Conservation (phyloP, 225 moss, liverwort and hornwort genomes). For the Ulota crispa region DNA sequence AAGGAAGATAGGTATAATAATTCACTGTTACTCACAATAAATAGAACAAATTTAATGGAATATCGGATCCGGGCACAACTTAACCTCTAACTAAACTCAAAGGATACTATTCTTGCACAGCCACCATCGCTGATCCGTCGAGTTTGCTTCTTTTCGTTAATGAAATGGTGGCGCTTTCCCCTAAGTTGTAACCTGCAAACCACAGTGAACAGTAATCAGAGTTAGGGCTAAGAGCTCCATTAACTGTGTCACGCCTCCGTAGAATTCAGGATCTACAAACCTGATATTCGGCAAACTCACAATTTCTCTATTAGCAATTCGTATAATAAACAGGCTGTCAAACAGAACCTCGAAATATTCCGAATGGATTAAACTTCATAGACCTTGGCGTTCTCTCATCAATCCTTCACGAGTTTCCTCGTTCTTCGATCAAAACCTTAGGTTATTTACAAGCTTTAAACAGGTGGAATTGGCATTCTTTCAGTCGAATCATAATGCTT, state of each 20-base stretch:
- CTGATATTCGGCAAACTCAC: not conserved
- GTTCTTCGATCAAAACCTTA: not conserved
- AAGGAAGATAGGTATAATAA: not conserved
- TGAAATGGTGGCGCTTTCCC: not conserved
- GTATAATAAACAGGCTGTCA: not conserved
- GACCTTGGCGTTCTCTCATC: not conserved
- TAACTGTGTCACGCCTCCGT: not conserved
- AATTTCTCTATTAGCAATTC: not conserved
- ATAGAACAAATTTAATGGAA: not conserved
- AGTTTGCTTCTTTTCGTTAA: not conserved
- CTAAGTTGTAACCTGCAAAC: constrained; percentile 14
- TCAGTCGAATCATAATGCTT: not conserved
- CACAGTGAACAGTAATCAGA: not conserved
- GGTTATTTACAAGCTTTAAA: not conserved
- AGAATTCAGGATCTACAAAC: not conserved
- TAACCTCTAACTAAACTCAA: not conserved
- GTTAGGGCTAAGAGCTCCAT: not conserved
- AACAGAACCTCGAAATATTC: not conserved
- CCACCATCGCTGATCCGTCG: constrained; percentile 40
- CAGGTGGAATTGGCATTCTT: not conserved
- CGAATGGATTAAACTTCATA: not conserved
- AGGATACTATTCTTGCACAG: constrained; percentile 64
- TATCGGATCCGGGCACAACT: not conserved
- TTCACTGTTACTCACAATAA: not conserved
- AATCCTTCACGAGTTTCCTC: not conserved